These are phyloP conservation scores for Trematosphaeria pertusa DNA, from an alignment of 2,329 filamentous ascomycete genomes.

Conservation along the genomic window DNA sequence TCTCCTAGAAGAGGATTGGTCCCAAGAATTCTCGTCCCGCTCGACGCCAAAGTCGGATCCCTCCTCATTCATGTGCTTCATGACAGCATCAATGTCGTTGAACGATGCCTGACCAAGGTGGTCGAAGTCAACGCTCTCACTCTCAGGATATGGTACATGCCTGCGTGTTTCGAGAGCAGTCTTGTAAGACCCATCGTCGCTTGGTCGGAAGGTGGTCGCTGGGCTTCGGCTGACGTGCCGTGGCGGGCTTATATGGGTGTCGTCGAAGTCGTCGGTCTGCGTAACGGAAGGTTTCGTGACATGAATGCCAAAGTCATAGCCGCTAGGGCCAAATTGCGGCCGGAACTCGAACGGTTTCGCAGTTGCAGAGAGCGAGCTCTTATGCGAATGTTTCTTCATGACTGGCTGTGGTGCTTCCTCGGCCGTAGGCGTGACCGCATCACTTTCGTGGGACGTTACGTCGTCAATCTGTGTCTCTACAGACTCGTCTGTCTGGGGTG, in stretches of 20 bases:
- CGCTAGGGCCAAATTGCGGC: conserved; percentile 34
- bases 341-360: conserved; percentile 71
- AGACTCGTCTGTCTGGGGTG: conserved; percentile 21
- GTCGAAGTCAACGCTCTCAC: conserved; percentile 46
- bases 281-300: conserved; percentile 46
- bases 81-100: conserved; percentile 90
- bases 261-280: conserved; percentile 31
- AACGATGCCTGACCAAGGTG: conserved; percentile 60
- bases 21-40: conserved; percentile 59
- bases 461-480: conserved; percentile 29
- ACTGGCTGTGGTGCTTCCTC: conserved; percentile 32
- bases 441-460: conserved; percentile 34
- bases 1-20: conserved; percentile 41
- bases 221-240: conserved; percentile 43
- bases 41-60: conserved; percentile 79
- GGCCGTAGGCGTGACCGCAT: conserved; percentile 36
- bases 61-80: conserved; percentile 80
- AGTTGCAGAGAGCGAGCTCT: conserved; percentile 70
- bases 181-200: conserved; percentile 49
- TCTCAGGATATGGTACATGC: conserved; percentile 43
- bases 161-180: conserved; percentile 45
- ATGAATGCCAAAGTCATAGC: conserved; percentile 48
- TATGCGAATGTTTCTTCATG: conserved; percentile 42
- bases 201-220: conserved; percentile 49
- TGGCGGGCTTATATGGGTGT: conserved; percentile 21